Evolutionary conservation across 2,329 filamentous ascomycete genomes (phyloP), one percentile per base, ranked within the genome.

Genomic region (Microcyclosporella mali): DNA sequence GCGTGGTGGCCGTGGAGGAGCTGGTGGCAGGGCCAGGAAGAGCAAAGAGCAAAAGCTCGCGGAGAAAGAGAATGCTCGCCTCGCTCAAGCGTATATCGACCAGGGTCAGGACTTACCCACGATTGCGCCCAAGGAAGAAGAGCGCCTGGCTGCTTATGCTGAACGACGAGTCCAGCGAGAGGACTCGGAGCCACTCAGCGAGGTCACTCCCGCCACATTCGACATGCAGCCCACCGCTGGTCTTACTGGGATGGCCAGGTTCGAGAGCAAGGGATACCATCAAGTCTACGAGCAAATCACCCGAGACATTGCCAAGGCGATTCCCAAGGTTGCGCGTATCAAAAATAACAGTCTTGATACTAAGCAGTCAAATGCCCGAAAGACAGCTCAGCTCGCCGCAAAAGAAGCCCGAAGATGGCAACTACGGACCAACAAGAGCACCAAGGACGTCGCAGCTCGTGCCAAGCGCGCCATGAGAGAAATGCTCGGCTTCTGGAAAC

Each of bases 401-500:
- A 98, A 98, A 64, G 92, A 98, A 69, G 90, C 92, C 41, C 88
- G 94, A 61, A 78, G 94, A 60, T 98, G 92, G 92, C 94, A 98
- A 66, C 79, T 94, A 47, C 85, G 88, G 32, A 98, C 92, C 41
- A 98, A 98, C 73, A 97, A 98, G 75, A 94, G 89, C 61, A 92
- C 86, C 65, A 98, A 98, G 66, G 92, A 98, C 66, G 85, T 94
- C 3, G 92, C 97, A 64, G 92, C 92, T 32, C 82, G 92, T 36
- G 92, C 92, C 45, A 98, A 98, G 74, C 85, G 92, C 55, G 90
- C 90, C 46, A 98, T 98, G 92, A 82, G 92, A 63, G 92, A 98
- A 69, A 98, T 98, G 92, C 92, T 95, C 78, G 82, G 86, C 45
- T 98, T 97, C 76, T 98, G 92, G 92, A 97, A 97, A 70, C 84